These are phyloP conservation scores for Fomitopsis pulvina DNA, from an alignment of 768 basidiomycete species.

Conservation along the genomic window DNA sequence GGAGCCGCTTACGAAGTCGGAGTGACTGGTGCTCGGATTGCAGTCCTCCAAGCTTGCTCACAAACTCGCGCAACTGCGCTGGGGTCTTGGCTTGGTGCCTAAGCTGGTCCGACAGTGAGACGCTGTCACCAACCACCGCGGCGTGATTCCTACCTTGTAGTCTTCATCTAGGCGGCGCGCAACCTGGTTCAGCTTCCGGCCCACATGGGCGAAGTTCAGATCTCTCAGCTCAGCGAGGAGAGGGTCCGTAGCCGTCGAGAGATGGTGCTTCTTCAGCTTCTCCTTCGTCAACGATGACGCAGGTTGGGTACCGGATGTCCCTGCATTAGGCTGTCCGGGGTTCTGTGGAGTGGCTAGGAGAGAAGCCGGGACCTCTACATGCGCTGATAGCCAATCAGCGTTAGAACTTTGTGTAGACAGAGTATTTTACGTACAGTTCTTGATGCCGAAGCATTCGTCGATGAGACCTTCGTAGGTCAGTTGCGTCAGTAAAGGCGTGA, in stretches of 20 bases:
- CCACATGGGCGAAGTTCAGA: slow-evolving; percentile 87
- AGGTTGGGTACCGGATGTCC: slow-evolving; percentile 24
- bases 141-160: slow-evolving; percentile 58
- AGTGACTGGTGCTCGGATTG: slow-evolving; percentile 89
- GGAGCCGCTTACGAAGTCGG: slow-evolving; percentile 67
- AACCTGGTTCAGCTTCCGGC: slow-evolving; percentile 69
- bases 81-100: slow-evolving; percentile 87
- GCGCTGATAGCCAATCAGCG: slow-evolving; percentile 37
- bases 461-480: slow-evolving; percentile 95
- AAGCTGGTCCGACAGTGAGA: slow-evolving; percentile 37
- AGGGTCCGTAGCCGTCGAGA: slow-evolving; percentile 73
- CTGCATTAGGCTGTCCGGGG: slow-evolving; percentile 24
- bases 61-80: slow-evolving; percentile 88
- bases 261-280: slow-evolving; percentile 84
- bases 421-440: slow-evolving; percentile 59
- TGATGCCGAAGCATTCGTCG: slow-evolving; percentile 87
- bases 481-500: slow-evolving; percentile 92
- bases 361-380: slow-evolving; percentile 74
- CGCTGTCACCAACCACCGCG: neutral
- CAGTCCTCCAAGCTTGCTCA: slow-evolving; percentile 88
- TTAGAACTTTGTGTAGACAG: neutral
- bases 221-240: slow-evolving; percentile 82
- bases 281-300: slow-evolving; percentile 56
- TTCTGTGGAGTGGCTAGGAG: slow-evolving; percentile 52
- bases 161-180: slow-evolving; percentile 87